These are phyloP conservation scores for Smittium culicis DNA, from an alignment of 371 early-diverging fungal species.

Conservation along the genomic window DNA sequence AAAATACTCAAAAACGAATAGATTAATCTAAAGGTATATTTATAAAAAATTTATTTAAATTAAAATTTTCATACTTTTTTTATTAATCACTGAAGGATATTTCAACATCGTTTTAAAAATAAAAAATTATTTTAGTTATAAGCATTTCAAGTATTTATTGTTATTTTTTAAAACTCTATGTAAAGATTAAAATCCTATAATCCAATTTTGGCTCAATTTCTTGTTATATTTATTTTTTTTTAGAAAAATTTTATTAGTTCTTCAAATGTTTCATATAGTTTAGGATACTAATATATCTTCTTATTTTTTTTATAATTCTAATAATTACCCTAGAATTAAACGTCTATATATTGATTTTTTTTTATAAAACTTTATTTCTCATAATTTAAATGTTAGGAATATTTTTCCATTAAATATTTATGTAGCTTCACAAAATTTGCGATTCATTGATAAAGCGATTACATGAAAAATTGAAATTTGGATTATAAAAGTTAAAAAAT, in stretches of 20 bases:
- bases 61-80: slow-evolving; percentile 3
- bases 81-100: neutral
- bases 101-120: neutral
- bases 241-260: neutral
- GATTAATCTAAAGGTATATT: no score
- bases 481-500: no score
- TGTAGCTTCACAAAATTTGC: no score
- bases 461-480: no score
- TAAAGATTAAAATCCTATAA: neutral
- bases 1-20: no score
- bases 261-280: neutral
- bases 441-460: no score
- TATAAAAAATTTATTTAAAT: neutral
- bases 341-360: neutral
- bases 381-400: neutral
- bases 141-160: neutral
- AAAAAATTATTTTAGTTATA: neutral
- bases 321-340: neutral
- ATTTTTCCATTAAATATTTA: neutral
- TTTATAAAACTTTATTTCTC: neutral
- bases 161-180: neutral
- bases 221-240: neutral
- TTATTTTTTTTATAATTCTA: neutral
- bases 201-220: neutral
- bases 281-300: neutral